Conservation (phyloP, 2,329 filamentous ascomycete species). For the Aureobasidium vineae region DNA sequence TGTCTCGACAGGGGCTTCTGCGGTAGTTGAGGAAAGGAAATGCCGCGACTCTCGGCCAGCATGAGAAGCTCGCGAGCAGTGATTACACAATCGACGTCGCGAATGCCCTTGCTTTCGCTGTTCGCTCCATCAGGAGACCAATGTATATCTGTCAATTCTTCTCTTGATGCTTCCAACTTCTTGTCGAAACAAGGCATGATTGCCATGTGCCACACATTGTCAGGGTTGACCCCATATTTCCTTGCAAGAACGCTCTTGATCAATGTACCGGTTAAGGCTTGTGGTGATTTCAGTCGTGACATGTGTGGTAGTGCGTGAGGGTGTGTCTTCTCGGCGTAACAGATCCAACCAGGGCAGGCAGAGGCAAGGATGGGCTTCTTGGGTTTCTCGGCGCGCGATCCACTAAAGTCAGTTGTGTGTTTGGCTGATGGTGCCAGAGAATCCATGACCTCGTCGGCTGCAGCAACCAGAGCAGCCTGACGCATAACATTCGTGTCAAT, state of each 20-base stretch:
- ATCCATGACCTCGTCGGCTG: conserved; percentile 49
- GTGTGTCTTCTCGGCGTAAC: conserved; percentile 98
- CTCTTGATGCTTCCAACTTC: conserved; percentile 91
- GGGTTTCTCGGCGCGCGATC: conserved; percentile 44
- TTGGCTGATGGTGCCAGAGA: conserved; percentile 40
- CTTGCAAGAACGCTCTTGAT: conserved; percentile 82
- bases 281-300: conserved; percentile 87
- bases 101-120: conserved; percentile 54
- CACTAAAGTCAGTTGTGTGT: conserved; percentile 30
- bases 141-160: conserved; percentile 79
- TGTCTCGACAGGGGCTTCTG: conserved; percentile 52
- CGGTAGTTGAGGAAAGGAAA: conserved; percentile 74
- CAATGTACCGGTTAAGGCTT: conserved; percentile 85
- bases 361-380: conserved; percentile 74
- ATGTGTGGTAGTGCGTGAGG: conserved; percentile 89
- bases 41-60: conserved; percentile 74
- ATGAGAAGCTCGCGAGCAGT: conserved; percentile 93
- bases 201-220: conserved; percentile 88
- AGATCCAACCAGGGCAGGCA: conserved; percentile 96
- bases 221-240: conserved; percentile 67
- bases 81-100: conserved; percentile 97
- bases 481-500: conserved; percentile 84
- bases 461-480: conserved; percentile 72
- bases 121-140: conserved; percentile 56
- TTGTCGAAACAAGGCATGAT: conserved; percentile 99